Evolutionary conservation across 371 early-diverging fungal genomes (phyloP), one percentile per base, ranked within the genome.

Genomic region (Syncephalis fuscata): DNA sequence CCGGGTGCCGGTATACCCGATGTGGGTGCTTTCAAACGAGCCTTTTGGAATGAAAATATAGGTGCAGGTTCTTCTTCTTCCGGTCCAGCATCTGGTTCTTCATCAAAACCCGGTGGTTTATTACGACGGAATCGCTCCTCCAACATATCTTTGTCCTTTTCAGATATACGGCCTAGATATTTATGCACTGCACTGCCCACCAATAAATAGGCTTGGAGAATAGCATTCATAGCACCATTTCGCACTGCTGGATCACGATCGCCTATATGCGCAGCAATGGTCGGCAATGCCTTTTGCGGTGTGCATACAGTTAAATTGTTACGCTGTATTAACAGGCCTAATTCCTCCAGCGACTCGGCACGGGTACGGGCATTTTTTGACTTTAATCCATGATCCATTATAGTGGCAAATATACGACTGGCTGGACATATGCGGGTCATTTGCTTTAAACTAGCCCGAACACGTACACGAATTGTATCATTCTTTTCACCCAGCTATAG

Each of bases 221-320:
- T 61, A 5, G 70, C 77, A 39, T 62, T 72, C 45, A 92, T 55
- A 0, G 86, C 82, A 3, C 79, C 85, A 39, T 78, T 78, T 16
- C 92, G 70, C 14, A 88, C 90, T 45, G 64, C 65, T 32, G 87
- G 74, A 56, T 91, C 92, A 4, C 83, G 65, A 55, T 92, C 92
- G 2, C 74, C 72, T 43, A 92, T 78, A 42, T 78, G 78, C 2
- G 65, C 55, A 0, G 80, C 87, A 55, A 91, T 74, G 1, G 77
- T 32, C 0, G 88, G 88, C 1, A 90, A 51, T 0, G 72, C 58
- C 27, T 83, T 80, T 16, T 71, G 55, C 14, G 88, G 80, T 4
- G 64, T 57, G 15, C 38, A 26, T n/a, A 85, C 73, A 0, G 65
- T 65, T 16, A 84, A 60, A 10, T 88, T 88, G 49, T 79, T 76